A percentile compares a stretch with the other conserved stretches of the same genome.
phyloP scores from a whole-genome alignment of 495 filamentous ascomycete species.

The Sordaria brevicollis region DNA sequence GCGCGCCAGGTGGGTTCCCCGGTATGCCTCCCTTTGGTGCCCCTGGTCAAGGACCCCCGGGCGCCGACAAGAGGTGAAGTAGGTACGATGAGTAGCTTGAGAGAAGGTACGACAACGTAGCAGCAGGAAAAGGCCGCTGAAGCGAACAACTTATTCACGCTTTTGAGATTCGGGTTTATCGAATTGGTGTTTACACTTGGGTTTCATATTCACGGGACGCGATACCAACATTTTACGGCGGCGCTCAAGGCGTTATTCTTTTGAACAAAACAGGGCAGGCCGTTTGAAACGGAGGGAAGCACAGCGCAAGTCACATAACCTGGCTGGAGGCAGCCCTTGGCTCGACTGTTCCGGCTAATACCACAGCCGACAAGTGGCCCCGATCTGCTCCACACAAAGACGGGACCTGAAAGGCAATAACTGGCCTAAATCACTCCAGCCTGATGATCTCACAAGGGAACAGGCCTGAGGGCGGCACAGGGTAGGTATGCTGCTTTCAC shows the following conservation, averaged over 20 bases:
- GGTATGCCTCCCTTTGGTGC: slow-evolving; percentile 21
- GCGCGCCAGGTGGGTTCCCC: slow-evolving; percentile 20
- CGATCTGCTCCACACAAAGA: background rate
- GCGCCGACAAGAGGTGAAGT: slow-evolving; percentile 15
- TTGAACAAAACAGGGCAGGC: background rate
- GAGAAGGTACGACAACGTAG: background rate
- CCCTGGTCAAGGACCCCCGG: slow-evolving; percentile 5
- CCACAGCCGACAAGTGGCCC: background rate
- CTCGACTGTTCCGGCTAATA: background rate
- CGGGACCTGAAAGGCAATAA: no score
- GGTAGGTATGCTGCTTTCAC: background rate
- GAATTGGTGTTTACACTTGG: background rate
- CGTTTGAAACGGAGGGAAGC: background rate
- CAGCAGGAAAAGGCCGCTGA: background rate
- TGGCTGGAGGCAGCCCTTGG: background rate
- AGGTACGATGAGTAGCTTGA: background rate
- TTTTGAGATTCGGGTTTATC: background rate
- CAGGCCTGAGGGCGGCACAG: background rate
- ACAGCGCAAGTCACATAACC: background rate
- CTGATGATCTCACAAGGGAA: background rate
- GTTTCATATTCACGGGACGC: background rate
- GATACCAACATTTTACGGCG: slow-evolving; percentile 1
- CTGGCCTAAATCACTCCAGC: background rate
- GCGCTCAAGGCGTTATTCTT: slow-evolving; percentile 5
- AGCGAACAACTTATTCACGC: background rate